phyloP scores from a whole-genome alignment of 345 rosid genomes.

The Psidium guajava region DNA sequence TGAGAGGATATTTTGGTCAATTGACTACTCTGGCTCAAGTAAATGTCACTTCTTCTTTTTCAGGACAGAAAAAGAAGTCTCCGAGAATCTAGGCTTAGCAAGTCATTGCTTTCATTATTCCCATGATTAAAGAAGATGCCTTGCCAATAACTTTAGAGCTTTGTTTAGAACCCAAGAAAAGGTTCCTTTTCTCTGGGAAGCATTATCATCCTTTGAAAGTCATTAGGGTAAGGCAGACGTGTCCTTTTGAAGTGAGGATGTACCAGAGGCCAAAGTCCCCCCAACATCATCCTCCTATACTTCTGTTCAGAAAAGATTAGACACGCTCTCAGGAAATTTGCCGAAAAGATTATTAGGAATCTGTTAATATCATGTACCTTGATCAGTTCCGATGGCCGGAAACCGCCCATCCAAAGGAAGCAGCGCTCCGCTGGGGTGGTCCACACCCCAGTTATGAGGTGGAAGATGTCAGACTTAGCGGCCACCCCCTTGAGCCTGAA shows the following conservation, averaged over 20 bases:
- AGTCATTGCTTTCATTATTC: not conserved
- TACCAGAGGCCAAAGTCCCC: not conserved
- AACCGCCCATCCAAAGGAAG: conserved; percentile 99
- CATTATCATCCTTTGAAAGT: not conserved
- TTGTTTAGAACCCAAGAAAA: not conserved
- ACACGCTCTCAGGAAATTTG: not conserved
- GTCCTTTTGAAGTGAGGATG: not conserved
- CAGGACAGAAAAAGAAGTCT: not conserved
- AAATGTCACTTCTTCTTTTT: not conserved
- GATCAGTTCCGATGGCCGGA: conserved; percentile 86
- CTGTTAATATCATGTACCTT: conserved; percentile 34
- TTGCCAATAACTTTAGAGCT: not conserved
- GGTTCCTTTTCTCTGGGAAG: not conserved
- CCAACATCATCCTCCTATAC: not conserved
- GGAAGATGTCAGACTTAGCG: conserved; percentile 78
- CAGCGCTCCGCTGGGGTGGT: conserved; percentile 84
- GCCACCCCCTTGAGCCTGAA: conserved; percentile 58
- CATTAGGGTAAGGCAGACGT: not conserved
- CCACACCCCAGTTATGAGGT: conserved; percentile 88
- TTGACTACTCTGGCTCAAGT: not conserved
- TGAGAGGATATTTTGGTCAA: conserved; percentile 1
- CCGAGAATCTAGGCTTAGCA: not conserved
- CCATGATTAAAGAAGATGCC: not conserved
- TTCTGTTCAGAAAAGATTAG: not conserved
- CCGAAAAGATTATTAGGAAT: not conserved